Evolutionary conservation across 257 asterid genomes (phyloP).

Genomic region (Solanum rostratum): DNA sequence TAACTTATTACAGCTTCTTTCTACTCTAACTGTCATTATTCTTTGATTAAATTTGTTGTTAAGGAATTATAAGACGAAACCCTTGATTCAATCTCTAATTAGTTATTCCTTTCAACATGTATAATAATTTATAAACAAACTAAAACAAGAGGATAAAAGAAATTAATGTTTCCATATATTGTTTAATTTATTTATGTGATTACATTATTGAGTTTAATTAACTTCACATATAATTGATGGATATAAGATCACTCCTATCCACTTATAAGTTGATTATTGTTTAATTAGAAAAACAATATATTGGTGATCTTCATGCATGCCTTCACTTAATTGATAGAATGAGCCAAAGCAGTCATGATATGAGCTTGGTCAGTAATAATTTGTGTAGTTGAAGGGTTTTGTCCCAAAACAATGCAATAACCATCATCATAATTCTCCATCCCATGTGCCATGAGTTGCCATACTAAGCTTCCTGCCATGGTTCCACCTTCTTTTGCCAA

Average conservation of each 20-base stretch:
- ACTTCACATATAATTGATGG: too few relatives aligned
- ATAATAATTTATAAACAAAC: neutral
- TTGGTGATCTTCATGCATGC: neutral
- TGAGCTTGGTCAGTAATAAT: too few relatives aligned
- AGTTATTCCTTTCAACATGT: neutral
- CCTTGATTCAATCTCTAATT: neutral
- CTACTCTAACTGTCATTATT: neutral
- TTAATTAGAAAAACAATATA: neutral
- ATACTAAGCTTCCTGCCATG: neutral
- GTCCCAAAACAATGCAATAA: too few relatives aligned
- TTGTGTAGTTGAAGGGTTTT: too few relatives aligned
- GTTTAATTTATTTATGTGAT: too few relatives aligned
- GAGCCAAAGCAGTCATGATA: too few relatives aligned
- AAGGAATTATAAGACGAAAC: neutral
- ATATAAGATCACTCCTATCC: too few relatives aligned
- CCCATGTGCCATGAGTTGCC: too few relatives aligned
- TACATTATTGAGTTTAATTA: too few relatives aligned
- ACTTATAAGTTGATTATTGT: neutral
- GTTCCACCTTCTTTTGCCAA: neutral
- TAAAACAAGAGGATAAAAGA: neutral
- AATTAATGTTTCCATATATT: neutral
- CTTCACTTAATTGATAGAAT: neutral
- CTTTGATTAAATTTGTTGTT: neutral
- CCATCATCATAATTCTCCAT: too few relatives aligned
- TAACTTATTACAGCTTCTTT: neutral